Evolutionary conservation across 148 eudicot species (phyloP).

Genomic region (Fallopia convolvulus): DNA sequence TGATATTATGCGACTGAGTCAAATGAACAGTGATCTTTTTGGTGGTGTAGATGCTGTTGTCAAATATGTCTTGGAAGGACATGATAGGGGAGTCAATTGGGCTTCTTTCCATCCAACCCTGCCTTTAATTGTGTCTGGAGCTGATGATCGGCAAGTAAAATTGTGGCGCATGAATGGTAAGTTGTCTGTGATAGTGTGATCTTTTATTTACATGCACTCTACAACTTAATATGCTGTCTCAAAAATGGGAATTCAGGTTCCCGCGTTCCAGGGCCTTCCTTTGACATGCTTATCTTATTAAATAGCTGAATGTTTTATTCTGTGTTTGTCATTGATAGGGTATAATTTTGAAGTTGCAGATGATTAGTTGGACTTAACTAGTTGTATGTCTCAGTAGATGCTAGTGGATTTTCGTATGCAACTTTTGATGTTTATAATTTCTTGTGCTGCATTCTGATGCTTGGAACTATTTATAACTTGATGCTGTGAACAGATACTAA

Average conservation of each 20-base stretch:
- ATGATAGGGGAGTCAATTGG: constrained; percentile 98
- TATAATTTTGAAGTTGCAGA: not conserved
- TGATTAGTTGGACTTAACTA: not conserved
- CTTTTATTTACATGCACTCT: not conserved
- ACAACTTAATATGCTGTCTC: not conserved
- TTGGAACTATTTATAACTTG: not conserved
- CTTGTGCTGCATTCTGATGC: not conserved
- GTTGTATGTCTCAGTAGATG: not conserved
- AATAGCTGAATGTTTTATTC: not conserved
- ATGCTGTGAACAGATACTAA: constrained; percentile 58
- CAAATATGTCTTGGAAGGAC: constrained; percentile 86
- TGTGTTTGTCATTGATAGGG: constrained; percentile 3
- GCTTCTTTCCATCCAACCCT: constrained; percentile 89
- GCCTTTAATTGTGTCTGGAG: constrained; percentile 68
- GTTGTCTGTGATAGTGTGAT: not conserved
- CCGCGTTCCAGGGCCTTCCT: not conserved
- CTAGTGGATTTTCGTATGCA: not conserved
- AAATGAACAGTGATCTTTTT: constrained; percentile 87
- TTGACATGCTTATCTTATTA: not conserved
- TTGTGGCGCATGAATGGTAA: constrained; percentile 83
- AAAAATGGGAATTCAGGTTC: not conserved
- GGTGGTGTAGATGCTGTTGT: constrained; percentile 80
- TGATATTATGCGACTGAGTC: constrained; percentile 74
- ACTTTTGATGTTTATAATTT: not conserved
- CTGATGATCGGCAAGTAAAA: constrained; percentile 82